These are phyloP conservation scores for Ampelomyces quisqualis DNA, from an alignment of 2,329 filamentous ascomycete genomes.

Conservation along the genomic window DNA sequence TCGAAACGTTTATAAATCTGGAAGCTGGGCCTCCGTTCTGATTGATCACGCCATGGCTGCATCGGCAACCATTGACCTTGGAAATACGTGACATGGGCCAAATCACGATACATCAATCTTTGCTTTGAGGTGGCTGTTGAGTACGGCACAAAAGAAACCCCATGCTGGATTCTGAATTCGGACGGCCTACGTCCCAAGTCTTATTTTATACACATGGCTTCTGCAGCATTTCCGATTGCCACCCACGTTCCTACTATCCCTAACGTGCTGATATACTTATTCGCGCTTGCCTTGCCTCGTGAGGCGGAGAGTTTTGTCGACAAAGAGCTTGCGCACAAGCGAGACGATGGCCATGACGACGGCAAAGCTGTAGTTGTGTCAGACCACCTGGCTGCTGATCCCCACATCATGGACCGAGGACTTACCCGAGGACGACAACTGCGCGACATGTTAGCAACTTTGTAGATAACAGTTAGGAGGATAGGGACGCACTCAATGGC, in stretches of 20 bases:
- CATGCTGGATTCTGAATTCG: conserved; percentile 25
- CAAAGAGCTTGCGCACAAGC: conserved; percentile 73
- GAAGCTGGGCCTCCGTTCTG: too few relatives aligned
- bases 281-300: conserved; percentile 59
- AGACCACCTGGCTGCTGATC: conserved; percentile 23
- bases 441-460: conserved; percentile 22
- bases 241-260: conserved; percentile 5
- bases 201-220: conserved; percentile 30
- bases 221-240: conserved; percentile 13
- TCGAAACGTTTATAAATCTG: too few relatives aligned
- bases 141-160: conserved; percentile 25
- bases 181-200: conserved; percentile 7
- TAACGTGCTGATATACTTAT: conserved; percentile 16
- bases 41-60: not conserved
- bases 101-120: not conserved
- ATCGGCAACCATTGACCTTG: not conserved
- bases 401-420: conserved; percentile 9
- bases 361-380: conserved; percentile 55
- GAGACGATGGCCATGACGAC: conserved; percentile 81
- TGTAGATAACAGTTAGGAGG: not conserved
- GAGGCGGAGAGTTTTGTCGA: conserved; percentile 91
- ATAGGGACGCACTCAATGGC: conserved; percentile 73
- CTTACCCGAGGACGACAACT: conserved; percentile 87
- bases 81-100: not conserved
- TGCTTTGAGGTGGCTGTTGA: too few relatives aligned